Evolutionary conservation across 1,284 basidiomycete species (phyloP), one percentile per base, ranked within the genome.

Genomic region (Fomitopsis palustris): DNA sequence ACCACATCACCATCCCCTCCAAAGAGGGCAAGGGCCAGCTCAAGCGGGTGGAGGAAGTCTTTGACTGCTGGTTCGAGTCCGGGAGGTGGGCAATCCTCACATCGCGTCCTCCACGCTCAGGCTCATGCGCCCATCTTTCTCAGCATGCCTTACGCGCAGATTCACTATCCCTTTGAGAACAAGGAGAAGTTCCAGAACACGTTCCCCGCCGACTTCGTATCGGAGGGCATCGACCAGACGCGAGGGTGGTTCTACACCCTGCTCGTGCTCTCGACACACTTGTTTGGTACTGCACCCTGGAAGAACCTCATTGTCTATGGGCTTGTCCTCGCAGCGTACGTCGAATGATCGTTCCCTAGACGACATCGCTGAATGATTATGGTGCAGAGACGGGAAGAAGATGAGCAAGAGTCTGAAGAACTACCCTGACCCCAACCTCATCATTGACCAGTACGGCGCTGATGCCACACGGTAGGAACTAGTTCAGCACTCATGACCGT

Each of bases 41-140:
- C 45, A 93, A 85, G 74, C 88, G 96, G 60, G 84, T 98, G 19
- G 94, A 98, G 62, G 97, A 98, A 74, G 95, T 99, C 33, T 99
- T 99, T 74, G 97, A 99, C 74, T 99, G 97, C 74, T 99, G 97
- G 97, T 99, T 99, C 74, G 97, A 99, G 79, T 98, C 96, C 7
- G 97, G 97, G 76, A 95, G 92, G 93, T 93, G 65, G 61, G 81
- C 64, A 29, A 21, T 6, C 19, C 25, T 16, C 33, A 35, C 31
- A 7, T 14, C 47, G n/a, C 12, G 17, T 5, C 51, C 54, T 31
- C 45, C 16, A 2, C 33, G 39, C 6, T 25, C 17, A 27, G 25
- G 35, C 19, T 27, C 16, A 35, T 1, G 16, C 25, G 25, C 25
- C 27, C n/a, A 47, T 17, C 4, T 14, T 23, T 9, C 17, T 38